Percentiles rank a stretch among this genome's conserved stretches.
phyloP scores from a whole-genome alignment of 2,329 filamentous ascomycete genomes.

The Cladosporium sp. region DNA sequence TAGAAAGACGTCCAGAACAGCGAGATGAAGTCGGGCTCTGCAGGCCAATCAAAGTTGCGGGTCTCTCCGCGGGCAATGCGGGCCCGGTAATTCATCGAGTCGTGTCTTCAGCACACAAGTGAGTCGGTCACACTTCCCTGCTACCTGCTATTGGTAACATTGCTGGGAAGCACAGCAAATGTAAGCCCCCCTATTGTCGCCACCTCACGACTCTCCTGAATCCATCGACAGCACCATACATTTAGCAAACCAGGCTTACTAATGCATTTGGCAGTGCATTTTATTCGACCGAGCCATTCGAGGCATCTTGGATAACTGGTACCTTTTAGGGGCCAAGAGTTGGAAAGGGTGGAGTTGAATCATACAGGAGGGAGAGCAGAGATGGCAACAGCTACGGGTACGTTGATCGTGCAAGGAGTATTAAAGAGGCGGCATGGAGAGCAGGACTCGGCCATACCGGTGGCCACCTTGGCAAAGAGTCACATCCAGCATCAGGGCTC shows the following conservation, averaged over 20 bases:
- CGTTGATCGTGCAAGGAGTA: background rate
- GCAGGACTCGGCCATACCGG: background rate
- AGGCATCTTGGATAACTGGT: slow-evolving; percentile 1
- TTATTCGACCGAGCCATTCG: slow-evolving; percentile 2
- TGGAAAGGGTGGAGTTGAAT: slow-evolving; percentile 4
- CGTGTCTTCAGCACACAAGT: slow-evolving; percentile 6
- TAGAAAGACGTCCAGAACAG: background rate
- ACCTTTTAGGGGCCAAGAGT: background rate
- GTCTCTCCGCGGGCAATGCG: background rate
- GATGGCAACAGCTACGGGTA: slow-evolving; percentile 23
- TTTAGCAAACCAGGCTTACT: background rate
- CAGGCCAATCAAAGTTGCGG: slow-evolving; percentile 9
- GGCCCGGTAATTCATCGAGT: slow-evolving; percentile 11
- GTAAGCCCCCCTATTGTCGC: background rate
- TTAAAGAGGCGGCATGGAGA: background rate
- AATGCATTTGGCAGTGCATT: slow-evolving; percentile 8
- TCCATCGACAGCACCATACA: no score
- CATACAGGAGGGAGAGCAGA: slow-evolving; percentile 14
- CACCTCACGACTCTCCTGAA: background rate
- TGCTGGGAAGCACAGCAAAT: background rate
- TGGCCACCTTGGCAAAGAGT: background rate
- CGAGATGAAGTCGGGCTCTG: slow-evolving; percentile 5
- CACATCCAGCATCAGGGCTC: background rate
- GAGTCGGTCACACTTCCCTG: slow-evolving; percentile 9
- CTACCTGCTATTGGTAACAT: background rate